phyloP scores from a whole-genome alignment of 2,329 filamentous ascomycete species.

The Aureobasidium musti region DNA sequence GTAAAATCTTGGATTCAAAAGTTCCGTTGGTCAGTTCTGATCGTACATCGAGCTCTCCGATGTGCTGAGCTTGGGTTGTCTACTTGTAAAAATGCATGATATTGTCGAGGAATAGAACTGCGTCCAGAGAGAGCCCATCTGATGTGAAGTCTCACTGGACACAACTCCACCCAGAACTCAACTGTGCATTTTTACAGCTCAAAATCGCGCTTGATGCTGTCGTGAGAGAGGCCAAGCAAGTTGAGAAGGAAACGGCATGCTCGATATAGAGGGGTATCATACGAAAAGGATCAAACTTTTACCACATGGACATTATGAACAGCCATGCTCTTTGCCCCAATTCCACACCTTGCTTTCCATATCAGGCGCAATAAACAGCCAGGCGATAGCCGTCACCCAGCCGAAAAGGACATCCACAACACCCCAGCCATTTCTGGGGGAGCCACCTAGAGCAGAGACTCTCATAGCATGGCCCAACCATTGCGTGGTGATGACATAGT shows the following conservation, averaged over 20 bases:
- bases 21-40: no score
- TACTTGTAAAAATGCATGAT: background rate
- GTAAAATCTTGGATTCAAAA: no score
- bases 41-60: no score
- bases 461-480: slow-evolving; percentile 73
- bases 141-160: background rate
- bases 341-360: slow-evolving; percentile 58
- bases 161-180: background rate
- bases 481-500: slow-evolving; percentile 77
- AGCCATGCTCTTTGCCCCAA: slow-evolving; percentile 59
- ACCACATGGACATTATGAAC: background rate
- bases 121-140: background rate
- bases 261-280: background rate
- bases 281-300: background rate
- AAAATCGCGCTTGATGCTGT: background rate
- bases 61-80: background rate
- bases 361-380: slow-evolving; percentile 60
- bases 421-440: slow-evolving; percentile 53
- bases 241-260: background rate
- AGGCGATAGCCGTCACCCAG: slow-evolving; percentile 56
- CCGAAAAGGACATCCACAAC: slow-evolving; percentile 57
- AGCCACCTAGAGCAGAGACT: slow-evolving; percentile 56
- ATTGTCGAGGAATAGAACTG: background rate
- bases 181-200: background rate
- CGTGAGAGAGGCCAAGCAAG: background rate